A percentile compares a stretch with the other conserved stretches of the same genome.
phyloP scores from a whole-genome alignment of 1,139 yeast genomes.

The Candida frijolesensis region DNA sequence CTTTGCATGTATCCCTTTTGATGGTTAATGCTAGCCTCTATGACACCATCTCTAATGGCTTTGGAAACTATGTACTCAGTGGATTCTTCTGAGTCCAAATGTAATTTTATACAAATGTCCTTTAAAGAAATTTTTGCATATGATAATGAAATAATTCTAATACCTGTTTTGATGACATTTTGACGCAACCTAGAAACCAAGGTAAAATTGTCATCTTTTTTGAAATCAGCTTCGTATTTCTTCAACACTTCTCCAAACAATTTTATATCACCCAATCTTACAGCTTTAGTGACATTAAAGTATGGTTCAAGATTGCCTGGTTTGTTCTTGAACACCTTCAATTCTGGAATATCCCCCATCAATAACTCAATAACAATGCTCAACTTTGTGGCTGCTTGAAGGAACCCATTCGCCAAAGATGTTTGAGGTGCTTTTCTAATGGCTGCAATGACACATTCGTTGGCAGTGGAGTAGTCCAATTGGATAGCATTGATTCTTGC shows the following conservation, averaged over 20 bases:
- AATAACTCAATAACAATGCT: slow-evolving; percentile 86
- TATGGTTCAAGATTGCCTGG: slow-evolving; percentile 70
- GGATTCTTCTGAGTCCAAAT: slow-evolving; percentile 90
- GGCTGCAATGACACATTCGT: slow-evolving; percentile 88
- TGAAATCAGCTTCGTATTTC: slow-evolving; percentile 62
- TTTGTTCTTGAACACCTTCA: slow-evolving; percentile 74
- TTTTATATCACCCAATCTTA: slow-evolving; percentile 85
- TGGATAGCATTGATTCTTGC: slow-evolving; percentile 91
- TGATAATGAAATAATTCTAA: slow-evolving; percentile 87
- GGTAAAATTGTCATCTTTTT: slow-evolving; percentile 80
- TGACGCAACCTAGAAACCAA: slow-evolving; percentile 90
- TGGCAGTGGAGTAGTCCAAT: slow-evolving; percentile 88
- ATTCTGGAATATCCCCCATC: slow-evolving; percentile 97
- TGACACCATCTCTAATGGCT: slow-evolving; percentile 96
- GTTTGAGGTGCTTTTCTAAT: slow-evolving; percentile 98
- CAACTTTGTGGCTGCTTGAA: slow-evolving; percentile 88
- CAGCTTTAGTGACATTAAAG: slow-evolving; percentile 87
- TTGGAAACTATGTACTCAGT: slow-evolving; percentile 97
- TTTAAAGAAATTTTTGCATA: slow-evolving; percentile 89
- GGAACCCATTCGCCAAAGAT: slow-evolving; percentile 77
- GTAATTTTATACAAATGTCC: slow-evolving; percentile 87
- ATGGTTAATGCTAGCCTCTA: slow-evolving; percentile 92
- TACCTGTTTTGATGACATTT: slow-evolving; percentile 97
- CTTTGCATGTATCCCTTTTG: slow-evolving; percentile 92
- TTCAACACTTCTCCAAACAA: slow-evolving; percentile 76